phyloP scores from a whole-genome alignment of 2,329 filamentous ascomycete genomes.

The Colletotrichum sp. region DNA sequence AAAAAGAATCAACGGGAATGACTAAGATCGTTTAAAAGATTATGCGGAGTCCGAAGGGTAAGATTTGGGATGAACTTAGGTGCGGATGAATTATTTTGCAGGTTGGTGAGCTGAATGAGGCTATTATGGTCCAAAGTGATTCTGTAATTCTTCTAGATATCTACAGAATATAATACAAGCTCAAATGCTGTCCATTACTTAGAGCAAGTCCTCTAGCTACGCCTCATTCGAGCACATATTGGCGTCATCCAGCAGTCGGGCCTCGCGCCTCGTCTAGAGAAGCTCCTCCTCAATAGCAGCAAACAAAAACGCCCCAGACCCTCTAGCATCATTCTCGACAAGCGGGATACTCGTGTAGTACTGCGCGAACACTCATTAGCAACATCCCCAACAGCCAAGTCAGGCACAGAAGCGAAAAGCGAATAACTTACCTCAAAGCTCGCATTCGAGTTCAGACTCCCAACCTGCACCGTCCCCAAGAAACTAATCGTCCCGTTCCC shows the following conservation, averaged over 20 bases:
- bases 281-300: constrained; percentile 7
- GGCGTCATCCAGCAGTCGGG: background rate
- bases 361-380: background rate
- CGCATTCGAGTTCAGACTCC: constrained; percentile 53
- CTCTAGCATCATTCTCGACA: constrained; percentile 5
- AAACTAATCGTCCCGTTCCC: constrained; percentile 53
- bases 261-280: background rate
- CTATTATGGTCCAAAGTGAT: background rate
- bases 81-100: background rate
- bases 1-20: background rate
- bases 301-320: constrained; percentile 3
- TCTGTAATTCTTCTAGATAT: background rate
- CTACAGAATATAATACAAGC: background rate
- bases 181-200: background rate
- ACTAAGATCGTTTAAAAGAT: background rate
- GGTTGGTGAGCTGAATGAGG: background rate
- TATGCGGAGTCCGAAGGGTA: background rate
- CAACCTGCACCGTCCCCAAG: constrained; percentile 57
- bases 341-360: constrained; percentile 8
- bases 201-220: rapidly evolving
- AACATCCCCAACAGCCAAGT: background rate
- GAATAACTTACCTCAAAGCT: constrained; percentile 48
- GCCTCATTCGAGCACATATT: background rate
- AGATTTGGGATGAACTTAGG: background rate
- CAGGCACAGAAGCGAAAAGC: background rate